Percentiles rank a stretch among this genome's conserved stretches.
These are phyloP conservation scores for Colletotrichum sp. DNA, from an alignment of 2,329 filamentous ascomycete species.

Conservation along the genomic window DNA sequence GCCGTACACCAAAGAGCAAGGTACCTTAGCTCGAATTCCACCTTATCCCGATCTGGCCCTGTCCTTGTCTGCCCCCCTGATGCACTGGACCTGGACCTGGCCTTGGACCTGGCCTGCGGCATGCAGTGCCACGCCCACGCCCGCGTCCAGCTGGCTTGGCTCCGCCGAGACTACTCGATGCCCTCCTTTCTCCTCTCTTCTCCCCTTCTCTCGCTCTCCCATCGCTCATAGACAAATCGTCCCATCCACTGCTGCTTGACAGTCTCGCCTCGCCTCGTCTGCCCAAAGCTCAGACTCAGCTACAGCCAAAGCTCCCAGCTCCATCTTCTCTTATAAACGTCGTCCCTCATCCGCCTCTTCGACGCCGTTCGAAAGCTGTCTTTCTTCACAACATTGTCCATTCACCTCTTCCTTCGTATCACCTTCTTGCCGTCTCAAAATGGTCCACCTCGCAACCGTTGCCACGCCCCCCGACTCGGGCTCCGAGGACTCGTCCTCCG, in stretches of 20 bases:
- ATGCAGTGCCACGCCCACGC: neutral
- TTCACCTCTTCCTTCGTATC: neutral
- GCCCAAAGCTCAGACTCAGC: neutral
- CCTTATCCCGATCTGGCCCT: neutral
- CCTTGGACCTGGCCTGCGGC: neutral
- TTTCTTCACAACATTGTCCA: neutral
- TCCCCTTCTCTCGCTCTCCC: neutral
- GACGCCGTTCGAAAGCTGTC: neutral
- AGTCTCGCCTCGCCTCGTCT: neutral
- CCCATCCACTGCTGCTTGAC: neutral
- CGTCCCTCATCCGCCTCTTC: neutral
- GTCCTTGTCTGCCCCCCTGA: neutral
- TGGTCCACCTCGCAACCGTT: slow-evolving; percentile 19
- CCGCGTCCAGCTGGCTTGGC: neutral
- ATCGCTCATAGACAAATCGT: neutral
- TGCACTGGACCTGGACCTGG: neutral
- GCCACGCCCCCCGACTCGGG: slow-evolving; percentile 11
- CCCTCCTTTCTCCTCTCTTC: neutral
- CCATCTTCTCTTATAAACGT: neutral
- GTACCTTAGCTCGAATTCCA: neutral
- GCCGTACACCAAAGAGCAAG: neutral
- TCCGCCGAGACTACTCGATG: neutral
- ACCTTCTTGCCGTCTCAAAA: neutral
- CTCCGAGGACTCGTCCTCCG: slow-evolving; percentile 2
- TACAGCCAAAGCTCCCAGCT: neutral